Base-by-base conservation (phyloP, 768 basidiomycete genomes). In the Sporobolomyces pararoseus region DNA sequence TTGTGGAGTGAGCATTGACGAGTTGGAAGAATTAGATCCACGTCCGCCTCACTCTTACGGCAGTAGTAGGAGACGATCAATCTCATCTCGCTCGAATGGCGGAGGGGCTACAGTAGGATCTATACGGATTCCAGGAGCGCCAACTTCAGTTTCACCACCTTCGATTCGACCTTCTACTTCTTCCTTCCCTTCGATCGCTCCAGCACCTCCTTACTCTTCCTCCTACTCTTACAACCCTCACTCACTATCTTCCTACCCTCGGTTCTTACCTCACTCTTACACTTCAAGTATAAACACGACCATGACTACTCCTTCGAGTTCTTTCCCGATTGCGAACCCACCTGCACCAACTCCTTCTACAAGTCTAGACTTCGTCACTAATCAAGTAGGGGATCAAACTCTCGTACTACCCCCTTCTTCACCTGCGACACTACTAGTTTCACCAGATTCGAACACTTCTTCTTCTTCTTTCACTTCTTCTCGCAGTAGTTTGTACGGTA, bases 11-110 rank as follows among this genome's bases (percentile, higher is more conserved):
- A 54, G 51, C 23, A 70, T 70, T 25, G 59, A 65, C 37, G 69
- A 70, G 44, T 59, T 70, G 17, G 69, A 70, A 19, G 69, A 70
- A 39, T 59, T 70, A 29, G 69, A 70, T 39, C 59, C 46, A 35
- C 46, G 59, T 44, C 47, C 58, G 3, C 58, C n/a, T n/a, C n/a
- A 47, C 31, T 49, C 44, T 16, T 49, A 49, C 37, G 21, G 14
- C 42, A 17, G 16, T 39, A 46, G 37, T 27, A 4, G 58, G 13
- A 27, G 58, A 31, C n/a, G 58, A 7, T 60, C 58, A 13, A 29
- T 60, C 25, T 47, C 44, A 16, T 23, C 35, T n/a, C 57, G 35
- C 23, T 37, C 35, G 57, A 58, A 42, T 23, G 57, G 35, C n/a
- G 7, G n/a, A 23, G 47, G 59, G 1, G 7, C 52, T 21, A 39